These are phyloP conservation scores for Penicillium cataractarum DNA, from an alignment of 495 filamentous ascomycete species.

Conservation along the genomic window DNA sequence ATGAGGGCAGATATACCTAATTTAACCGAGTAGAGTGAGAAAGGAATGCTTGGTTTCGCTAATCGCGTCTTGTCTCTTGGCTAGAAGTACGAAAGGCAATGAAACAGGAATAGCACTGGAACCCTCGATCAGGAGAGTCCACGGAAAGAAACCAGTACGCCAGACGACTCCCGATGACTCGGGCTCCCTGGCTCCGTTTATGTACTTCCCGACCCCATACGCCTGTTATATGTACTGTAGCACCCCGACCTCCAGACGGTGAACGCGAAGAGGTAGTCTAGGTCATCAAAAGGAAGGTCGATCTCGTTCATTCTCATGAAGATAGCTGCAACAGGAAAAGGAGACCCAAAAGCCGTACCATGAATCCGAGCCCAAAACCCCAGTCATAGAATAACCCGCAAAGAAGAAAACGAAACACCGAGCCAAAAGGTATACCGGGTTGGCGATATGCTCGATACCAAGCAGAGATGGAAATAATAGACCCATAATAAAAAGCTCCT, in stretches of 20 bases:
- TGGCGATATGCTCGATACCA: slow-evolving; percentile 25
- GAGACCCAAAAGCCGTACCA: not conserved
- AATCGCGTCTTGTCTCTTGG: slow-evolving; percentile 12
- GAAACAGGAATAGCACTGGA: not conserved
- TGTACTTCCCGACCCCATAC: not conserved
- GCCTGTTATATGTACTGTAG: not conserved
- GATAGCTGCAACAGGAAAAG: not conserved
- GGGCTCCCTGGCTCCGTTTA: not conserved
- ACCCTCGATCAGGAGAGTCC: not conserved
- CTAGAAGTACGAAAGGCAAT: slow-evolving; percentile 12
- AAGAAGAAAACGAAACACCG: too few species aligned
- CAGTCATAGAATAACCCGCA: too few species aligned
- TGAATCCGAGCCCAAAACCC: too few species aligned
- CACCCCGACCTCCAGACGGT: too few species aligned
- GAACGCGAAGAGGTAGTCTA: too few species aligned
- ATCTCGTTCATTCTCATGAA: slow-evolving; percentile 3
- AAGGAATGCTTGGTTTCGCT: slow-evolving; percentile 23
- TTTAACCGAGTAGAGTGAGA: not conserved
- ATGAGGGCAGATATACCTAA: too few species aligned
- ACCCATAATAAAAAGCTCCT: not conserved
- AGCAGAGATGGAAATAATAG: not conserved
- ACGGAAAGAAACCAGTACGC: slow-evolving; percentile 7
- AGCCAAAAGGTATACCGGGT: too few species aligned
- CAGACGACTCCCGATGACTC: slow-evolving; percentile 16
- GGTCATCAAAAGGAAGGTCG: too few species aligned